A percentile compares a stretch with the other conserved stretches of the same genome.
These are phyloP conservation scores for Acanthamoeba healyi DNA, from an alignment of 208 protist genomes.

Conservation along the genomic window DNA sequence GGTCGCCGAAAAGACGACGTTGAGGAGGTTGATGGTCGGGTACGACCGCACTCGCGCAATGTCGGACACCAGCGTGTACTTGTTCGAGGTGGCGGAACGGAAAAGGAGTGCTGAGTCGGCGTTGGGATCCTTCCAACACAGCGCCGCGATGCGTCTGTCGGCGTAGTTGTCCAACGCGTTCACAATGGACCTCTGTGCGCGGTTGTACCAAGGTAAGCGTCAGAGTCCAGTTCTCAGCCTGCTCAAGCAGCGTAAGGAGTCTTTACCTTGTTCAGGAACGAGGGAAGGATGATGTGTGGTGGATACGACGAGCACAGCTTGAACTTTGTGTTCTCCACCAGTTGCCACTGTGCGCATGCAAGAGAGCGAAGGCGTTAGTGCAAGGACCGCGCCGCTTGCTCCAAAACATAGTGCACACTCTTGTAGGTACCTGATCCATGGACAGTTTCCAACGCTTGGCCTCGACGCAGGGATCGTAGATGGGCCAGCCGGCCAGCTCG, in stretches of 20 bases:
- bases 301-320: slow-evolving; percentile 37
- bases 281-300: slow-evolving; percentile 36
- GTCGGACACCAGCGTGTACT: slow-evolving; percentile 23
- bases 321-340: slow-evolving; percentile 68
- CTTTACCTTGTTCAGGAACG: slow-evolving; percentile 24
- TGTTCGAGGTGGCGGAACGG: background rate
- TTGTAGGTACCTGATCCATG: slow-evolving; percentile 21
- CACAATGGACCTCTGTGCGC: background rate
- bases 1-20: background rate
- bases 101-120: background rate
- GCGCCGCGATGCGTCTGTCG: slow-evolving; percentile 10
- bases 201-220: no score
- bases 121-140: slow-evolving; percentile 51
- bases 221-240: background rate
- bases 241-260: no score
- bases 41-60: background rate
- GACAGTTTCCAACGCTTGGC: background rate
- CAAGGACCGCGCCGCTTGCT: no score
- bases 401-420: background rate
- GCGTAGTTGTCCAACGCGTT: background rate
- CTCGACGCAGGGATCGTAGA: slow-evolving; percentile 8
- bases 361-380: no score
- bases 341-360: slow-evolving; percentile 19
- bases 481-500: slow-evolving; percentile 54
- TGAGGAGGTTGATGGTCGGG: slow-evolving; percentile 17